phyloP scores from a whole-genome alignment of 1,284 basidiomycete species.

The Phylloporus sp. region DNA sequence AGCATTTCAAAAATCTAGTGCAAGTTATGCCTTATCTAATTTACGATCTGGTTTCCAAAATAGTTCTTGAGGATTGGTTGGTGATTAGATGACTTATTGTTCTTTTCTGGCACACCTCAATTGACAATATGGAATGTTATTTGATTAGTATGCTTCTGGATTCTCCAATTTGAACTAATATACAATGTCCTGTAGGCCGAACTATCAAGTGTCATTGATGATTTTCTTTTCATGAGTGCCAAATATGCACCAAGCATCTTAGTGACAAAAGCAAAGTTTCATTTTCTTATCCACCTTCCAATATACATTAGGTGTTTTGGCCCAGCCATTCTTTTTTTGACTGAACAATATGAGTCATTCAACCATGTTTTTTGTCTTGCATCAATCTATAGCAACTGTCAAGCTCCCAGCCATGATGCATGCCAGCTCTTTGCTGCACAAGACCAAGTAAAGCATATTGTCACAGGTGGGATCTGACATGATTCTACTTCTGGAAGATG shows the following conservation, averaged over 20 bases:
- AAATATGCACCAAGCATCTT: not conserved
- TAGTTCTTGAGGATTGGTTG: too few species aligned
- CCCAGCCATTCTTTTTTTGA: not conserved
- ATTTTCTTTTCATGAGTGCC: not conserved
- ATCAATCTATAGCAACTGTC: conserved; percentile 7
- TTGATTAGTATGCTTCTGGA: not conserved
- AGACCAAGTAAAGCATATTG: conserved; percentile 13
- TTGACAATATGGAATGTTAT: not conserved
- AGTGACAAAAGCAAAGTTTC: not conserved
- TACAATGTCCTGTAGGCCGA: not conserved
- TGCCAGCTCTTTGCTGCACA: conserved; percentile 9
- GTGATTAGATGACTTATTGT: not conserved
- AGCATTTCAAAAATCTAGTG: not conserved
- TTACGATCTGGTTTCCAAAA: not conserved
- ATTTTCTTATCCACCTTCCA: not conserved
- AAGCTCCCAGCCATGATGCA: conserved; percentile 13
- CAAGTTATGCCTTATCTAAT: not conserved
- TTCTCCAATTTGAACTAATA: not conserved
- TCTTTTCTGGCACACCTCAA: not conserved
- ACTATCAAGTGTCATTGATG: not conserved
- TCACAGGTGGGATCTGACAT: conserved; percentile 8
- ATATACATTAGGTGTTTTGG: not conserved
- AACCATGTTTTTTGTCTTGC: not conserved
- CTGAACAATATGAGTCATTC: not conserved
- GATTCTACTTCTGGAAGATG: not conserved